Evolutionary conservation across 352 stramenopile species (phyloP), one percentile per base, ranked within the genome.

Genomic region (Globisporangium lucens): DNA sequence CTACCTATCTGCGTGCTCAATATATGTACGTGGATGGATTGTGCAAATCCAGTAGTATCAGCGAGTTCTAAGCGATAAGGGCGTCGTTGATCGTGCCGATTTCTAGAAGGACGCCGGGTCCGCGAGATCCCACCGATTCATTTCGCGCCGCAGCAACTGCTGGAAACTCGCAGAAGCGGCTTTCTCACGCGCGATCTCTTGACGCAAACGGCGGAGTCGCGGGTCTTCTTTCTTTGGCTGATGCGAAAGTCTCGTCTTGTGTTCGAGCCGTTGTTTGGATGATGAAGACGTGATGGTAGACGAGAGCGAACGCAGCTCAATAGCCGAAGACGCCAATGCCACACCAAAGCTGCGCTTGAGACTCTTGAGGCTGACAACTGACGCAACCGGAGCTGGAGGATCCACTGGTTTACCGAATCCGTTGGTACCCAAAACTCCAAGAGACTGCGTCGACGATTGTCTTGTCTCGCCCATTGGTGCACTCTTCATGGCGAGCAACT

Each of bases 141-240:
- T 56, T 58, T 89, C 83, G 36, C 77, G 78, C 10, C 74, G 77
- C 9, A 93, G 73, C 70, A 89, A 83, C 56, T 80, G 80, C 63
- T 90, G 78, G 68, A 80, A 93, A 35, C 76, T 73, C 3, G 77
- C 74, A 1, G 80, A 70, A 2, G 76, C 75, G 4, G 69, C 77
- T 20, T 71, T 75, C 33, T 93, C 82, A 30, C 74, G 83, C n/a
- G 80, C 69, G 51, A 91, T 87, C 61, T 86, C 77, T 1, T 83
- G 65, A 43, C 78, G 74, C 6, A 93, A 78, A 29, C 70, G 60
- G 62, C 83, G 80, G 13, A 65, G 57, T 22, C 68, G 36, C 57
- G 63, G 61, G 33, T 67, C 51, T 60, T 60, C 53, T 47, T 15
- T 51, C 20, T 43, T 43, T 36, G 36, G 13, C 30, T 24, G 65